Base-by-base conservation (phyloP, 257 asterid genomes). In the Euphrasia confusa region DNA sequence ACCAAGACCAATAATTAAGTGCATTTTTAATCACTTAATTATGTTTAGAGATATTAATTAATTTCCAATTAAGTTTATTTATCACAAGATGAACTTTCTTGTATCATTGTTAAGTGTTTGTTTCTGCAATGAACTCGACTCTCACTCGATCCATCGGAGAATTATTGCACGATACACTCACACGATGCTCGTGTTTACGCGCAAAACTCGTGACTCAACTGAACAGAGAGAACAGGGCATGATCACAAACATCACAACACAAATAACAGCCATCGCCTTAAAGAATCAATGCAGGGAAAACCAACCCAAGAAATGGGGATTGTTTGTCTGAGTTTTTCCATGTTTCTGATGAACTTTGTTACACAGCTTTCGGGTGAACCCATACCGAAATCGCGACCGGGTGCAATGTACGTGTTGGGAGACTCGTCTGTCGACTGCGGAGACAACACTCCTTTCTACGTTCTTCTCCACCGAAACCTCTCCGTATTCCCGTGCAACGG, bases 361-460 rank as follows among this genome's bases (percentile, higher is more conserved):
- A n/a, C n/a, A n/a, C n/a, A n/a, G n/a, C n/a, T n/a, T n/a, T n/a
- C n/a, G n/a, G n/a, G n/a, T n/a, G n/a, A n/a, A n/a, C n/a, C n/a
- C n/a, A n/a, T n/a, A n/a, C n/a, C n/a, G n/a, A n/a, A n/a, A n/a
- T n/a, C n/a, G n/a, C n/a, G n/a, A n/a, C n/a, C n/a, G n/a, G n/a
- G 58, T 0, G 80, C 83, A 2, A 82, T 84, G 86, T 84, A 59
- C 30, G 71, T 84, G n/a, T 28, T 84, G 57, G 93, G 93, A 60
- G 93, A 84, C 63, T 84, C 93, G 1, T 80, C 93, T 2, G 89
- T 84, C 15, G 93, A 84, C 64, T 82, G 93, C 47, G 93, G 89
- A 4, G 82, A 73, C 54, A 82, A 84, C 72, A 80, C 78, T 71
- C 93, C 84, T 0, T 74, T 78, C 65, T 73, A 84, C 68, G 62